Base-by-base conservation (phyloP, 805 yeast genomes). In the Metschnikowia colocasiae region DNA sequence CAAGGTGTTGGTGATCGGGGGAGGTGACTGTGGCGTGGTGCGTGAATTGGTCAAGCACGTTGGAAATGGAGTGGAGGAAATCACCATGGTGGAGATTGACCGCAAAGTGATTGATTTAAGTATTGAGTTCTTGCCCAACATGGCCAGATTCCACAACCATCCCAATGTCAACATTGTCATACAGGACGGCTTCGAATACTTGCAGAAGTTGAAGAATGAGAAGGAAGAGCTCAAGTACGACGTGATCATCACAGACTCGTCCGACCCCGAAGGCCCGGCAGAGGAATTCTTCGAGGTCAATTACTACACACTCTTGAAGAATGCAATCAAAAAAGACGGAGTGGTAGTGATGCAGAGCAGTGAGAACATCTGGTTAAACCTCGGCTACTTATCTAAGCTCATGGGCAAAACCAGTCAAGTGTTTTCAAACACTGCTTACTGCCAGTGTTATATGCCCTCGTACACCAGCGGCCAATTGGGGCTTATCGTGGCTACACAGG, bases 181-280 rank as follows among this genome's bases (percentile, higher is more conserved):
- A 43, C 80, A 81, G 45, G 97, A 90, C 68, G 97, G 97, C 1
- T 90, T 90, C 71, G 75, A 87, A 65, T 90, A 68, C 62, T 73
- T 90, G 55, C 74, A 81, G 50, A 64, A 67, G 31, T 42, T 50
- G 44, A 49, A 51, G 23, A 42, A 29, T 10, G 45, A 27, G 42
- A 59, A 65, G 22, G 74, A 71, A 36, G 57, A 60, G 7, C 74
- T 74, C 30, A 78, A 78, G 55, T 90, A 75, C 61, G 97, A 90
- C 64, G 83, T 91, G 27, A 87, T 90, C 49, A 88, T 90, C 51
- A 87, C 96, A 15, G 97, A 90, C 64, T 87, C 96, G 2, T 85
- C 95, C 1, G 97, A 90, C 65, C 97, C 97, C 1, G 97, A 90
- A 58, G 97, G 94, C 2, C 97, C 97, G 5, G 97, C 97, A 1